A percentile compares a stretch with the other conserved stretches of the same genome.
Conservation (phyloP, 2,329 filamentous ascomycete species). For the Colletotrichum zoysiae region DNA sequence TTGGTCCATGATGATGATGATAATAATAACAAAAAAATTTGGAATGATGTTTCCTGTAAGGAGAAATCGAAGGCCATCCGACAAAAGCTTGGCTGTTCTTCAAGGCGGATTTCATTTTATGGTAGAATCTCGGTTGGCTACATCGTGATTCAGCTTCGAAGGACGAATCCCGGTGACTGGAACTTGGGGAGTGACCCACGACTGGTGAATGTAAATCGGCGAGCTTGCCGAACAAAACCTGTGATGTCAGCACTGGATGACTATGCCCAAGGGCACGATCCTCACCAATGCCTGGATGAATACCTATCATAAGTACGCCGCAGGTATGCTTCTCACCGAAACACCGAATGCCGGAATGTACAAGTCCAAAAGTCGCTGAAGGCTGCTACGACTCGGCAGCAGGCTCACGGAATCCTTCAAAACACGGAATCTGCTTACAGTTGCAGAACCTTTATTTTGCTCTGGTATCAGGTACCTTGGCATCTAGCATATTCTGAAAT, state of each 20-base stretch:
- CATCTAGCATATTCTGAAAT: not conserved
- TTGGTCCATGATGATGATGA: not conserved
- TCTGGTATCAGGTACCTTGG: not conserved
- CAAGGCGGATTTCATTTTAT: not conserved
- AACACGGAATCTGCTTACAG: not conserved
- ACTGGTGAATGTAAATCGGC: too few species aligned
- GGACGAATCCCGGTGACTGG: too few species aligned
- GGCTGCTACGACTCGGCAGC: not conserved
- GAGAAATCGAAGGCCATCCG: too few species aligned
- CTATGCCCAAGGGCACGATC: not conserved
- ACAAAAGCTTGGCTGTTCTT: not conserved
- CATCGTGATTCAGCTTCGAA: not conserved
- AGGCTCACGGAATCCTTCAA: not conserved
- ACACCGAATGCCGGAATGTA: too few species aligned
- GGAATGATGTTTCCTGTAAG: too few species aligned
- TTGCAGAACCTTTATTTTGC: not conserved
- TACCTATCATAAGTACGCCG: not conserved
- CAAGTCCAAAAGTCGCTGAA: not conserved
- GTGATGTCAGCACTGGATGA: not conserved
- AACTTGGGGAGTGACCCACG: not conserved
- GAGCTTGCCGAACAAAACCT: not conserved
- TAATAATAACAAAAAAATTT: not conserved
- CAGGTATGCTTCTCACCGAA: not conserved
- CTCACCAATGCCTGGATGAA: not conserved
- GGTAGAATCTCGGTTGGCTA: accelerated